Conservation (phyloP, 352 stramenopile genomes). For the Blastocystis sp. region DNA sequence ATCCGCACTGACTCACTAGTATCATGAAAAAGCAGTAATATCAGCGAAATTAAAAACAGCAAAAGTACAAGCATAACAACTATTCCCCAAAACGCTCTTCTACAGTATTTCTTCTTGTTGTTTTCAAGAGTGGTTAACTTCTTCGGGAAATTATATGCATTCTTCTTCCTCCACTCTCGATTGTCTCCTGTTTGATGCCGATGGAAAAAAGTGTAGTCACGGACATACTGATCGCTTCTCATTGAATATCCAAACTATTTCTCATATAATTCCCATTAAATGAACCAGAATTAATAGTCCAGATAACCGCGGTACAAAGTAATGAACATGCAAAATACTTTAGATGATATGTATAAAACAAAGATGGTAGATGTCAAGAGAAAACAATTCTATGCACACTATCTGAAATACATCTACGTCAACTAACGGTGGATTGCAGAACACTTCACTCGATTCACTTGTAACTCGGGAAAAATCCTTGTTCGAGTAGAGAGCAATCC, state of each 20-base stretch:
- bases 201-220: background rate
- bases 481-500: background rate
- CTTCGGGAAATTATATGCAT: background rate
- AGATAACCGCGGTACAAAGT: background rate
- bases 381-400: background rate
- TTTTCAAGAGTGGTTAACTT: background rate
- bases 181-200: background rate
- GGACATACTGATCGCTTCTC: background rate
- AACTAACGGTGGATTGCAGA: background rate
- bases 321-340: background rate
- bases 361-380: background rate
- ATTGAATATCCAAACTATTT: no score
- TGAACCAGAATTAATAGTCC: background rate
- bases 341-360: background rate
- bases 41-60: background rate
- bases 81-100: background rate
- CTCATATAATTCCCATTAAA: no score
- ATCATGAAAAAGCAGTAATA: background rate
- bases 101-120: background rate
- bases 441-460: background rate
- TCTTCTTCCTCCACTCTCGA: background rate
- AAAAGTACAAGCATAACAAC: background rate
- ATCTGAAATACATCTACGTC: background rate
- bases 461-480: background rate
- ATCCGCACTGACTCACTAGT: no score